Evolutionary conservation across 2,329 filamentous ascomycete species (phyloP).

Genomic region (Botryotinia narcissicola): DNA sequence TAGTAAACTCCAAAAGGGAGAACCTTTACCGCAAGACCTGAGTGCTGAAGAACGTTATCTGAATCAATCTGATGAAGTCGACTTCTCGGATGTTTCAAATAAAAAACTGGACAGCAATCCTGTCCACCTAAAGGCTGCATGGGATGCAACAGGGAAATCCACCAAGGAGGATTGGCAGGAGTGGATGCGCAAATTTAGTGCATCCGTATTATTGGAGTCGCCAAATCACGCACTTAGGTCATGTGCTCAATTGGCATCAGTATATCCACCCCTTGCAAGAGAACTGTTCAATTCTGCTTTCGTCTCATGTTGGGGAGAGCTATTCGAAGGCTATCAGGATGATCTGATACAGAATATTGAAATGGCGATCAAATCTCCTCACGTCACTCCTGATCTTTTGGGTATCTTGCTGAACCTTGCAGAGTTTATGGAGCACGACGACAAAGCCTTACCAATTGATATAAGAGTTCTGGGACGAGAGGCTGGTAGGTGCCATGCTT

Average conservation of each 20-base stretch:
- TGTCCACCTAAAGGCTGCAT: constrained; percentile 93
- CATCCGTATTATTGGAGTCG: constrained; percentile 90
- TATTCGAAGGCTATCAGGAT: constrained; percentile 96
- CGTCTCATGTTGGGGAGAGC: constrained; percentile 96
- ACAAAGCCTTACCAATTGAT: constrained; percentile 96
- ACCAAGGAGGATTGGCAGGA: constrained; percentile 99
- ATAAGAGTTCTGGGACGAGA: constrained; percentile 92
- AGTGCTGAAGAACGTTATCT: constrained; percentile 81
- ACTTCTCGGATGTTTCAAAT: constrained; percentile 77
- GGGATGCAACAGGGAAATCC: constrained; percentile 95
- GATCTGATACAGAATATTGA: constrained; percentile 96
- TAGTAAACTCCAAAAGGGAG: constrained; percentile 89
- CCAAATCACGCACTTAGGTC: constrained; percentile 93
- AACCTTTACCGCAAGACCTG: constrained; percentile 90
- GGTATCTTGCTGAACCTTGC: constrained; percentile 93
- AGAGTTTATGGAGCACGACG: constrained; percentile 99
- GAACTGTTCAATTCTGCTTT: constrained; percentile 99
- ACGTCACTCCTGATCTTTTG: constrained; percentile 92
- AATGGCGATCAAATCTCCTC: constrained; percentile 88
- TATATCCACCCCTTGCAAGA: constrained; percentile 86
- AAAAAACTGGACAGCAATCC: constrained; percentile 98
- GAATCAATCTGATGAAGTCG: constrained; percentile 74
- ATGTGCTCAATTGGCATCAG: constrained; percentile 85
- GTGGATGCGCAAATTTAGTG: constrained; percentile 95
- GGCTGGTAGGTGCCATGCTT: constrained; percentile 94